A percentile compares a stretch with the other conserved stretches of the same genome.
These are phyloP conservation scores for Saccharomycopsis sp. DNA, from an alignment of 805 yeast genomes.

Conservation along the genomic window DNA sequence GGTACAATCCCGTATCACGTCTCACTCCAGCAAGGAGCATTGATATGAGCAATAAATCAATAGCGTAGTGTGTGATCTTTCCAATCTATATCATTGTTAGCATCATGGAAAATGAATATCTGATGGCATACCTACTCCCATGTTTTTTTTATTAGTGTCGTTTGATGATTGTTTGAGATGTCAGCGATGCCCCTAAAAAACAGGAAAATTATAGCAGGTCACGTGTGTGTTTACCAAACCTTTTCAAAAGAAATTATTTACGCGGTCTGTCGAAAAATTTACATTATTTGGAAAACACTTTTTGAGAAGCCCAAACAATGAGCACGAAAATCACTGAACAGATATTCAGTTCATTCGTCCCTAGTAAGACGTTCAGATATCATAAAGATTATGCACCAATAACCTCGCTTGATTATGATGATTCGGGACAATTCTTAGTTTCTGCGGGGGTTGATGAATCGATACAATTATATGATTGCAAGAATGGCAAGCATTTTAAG, in stretches of 20 bases:
- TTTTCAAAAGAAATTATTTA: neutral
- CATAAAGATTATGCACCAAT: constrained; percentile 46
- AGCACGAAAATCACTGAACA: constrained; percentile 26
- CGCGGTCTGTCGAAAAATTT: too few relatives aligned
- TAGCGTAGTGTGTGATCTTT: constrained; percentile 57
- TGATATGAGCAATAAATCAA: constrained; percentile 74
- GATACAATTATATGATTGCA: constrained; percentile 77
- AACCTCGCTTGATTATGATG: constrained; percentile 74
- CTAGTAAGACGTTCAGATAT: constrained; percentile 43
- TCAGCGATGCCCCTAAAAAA: neutral
- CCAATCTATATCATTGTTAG: constrained; percentile 43
- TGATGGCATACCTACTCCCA: neutral
- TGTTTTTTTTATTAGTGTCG: neutral
- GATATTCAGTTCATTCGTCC: constrained; percentile 28
- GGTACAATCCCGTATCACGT: constrained; percentile 69
- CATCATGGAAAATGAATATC: constrained; percentile 6
- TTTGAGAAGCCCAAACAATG: too few relatives aligned
- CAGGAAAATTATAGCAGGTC: neutral
- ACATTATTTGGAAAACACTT: too few relatives aligned
- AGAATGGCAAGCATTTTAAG: constrained; percentile 56
- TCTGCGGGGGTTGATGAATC: constrained; percentile 77
- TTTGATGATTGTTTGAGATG: neutral
- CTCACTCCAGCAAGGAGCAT: constrained; percentile 82
- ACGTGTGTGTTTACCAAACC: neutral
- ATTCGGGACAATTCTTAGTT: constrained; percentile 68